Conservation (phyloP, 2,329 filamentous ascomycete genomes). For the Neofusicoccum laricinum region DNA sequence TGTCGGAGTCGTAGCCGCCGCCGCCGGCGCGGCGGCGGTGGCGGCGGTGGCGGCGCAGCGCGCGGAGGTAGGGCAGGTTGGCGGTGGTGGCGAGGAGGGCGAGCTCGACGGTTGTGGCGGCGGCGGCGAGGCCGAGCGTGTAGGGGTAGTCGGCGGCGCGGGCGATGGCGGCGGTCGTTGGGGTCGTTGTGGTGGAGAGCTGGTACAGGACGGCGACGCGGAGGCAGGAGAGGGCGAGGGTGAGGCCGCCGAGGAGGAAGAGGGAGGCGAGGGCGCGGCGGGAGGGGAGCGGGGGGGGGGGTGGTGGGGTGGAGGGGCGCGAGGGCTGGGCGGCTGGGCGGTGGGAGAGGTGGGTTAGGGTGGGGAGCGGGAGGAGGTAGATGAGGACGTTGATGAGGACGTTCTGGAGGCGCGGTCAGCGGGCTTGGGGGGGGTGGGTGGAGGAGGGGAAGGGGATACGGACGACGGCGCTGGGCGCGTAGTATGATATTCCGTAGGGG, state of each 20-base stretch:
- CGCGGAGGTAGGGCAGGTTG: not conserved
- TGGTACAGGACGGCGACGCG: constrained; percentile 9
- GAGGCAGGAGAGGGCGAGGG: not conserved
- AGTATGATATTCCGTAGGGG: not conserved
- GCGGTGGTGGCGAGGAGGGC: not conserved
- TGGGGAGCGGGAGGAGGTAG: constrained; percentile 7
- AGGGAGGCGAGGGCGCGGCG: not conserved
- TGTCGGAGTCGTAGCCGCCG: not conserved
- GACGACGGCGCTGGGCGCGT: not conserved
- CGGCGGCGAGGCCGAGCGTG: not conserved
- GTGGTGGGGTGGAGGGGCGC: not conserved
- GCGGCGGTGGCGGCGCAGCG: not conserved
- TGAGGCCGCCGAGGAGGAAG: not conserved
- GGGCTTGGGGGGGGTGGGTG: too few species aligned
- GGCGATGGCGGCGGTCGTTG: not conserved
- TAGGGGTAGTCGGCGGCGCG: not conserved
- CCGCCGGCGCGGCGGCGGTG: not conserved
- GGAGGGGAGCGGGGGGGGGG: not conserved
- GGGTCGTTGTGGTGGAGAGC: not conserved
- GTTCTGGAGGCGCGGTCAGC: not conserved
- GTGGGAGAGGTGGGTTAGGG: not conserved
- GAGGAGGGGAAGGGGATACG: not conserved
- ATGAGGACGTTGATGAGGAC: constrained; percentile 9
- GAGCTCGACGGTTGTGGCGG: not conserved
- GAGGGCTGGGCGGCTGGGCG: not conserved